phyloP scores from a whole-genome alignment of 1,284 basidiomycete genomes.

The Ceratobasidium sp. region DNA sequence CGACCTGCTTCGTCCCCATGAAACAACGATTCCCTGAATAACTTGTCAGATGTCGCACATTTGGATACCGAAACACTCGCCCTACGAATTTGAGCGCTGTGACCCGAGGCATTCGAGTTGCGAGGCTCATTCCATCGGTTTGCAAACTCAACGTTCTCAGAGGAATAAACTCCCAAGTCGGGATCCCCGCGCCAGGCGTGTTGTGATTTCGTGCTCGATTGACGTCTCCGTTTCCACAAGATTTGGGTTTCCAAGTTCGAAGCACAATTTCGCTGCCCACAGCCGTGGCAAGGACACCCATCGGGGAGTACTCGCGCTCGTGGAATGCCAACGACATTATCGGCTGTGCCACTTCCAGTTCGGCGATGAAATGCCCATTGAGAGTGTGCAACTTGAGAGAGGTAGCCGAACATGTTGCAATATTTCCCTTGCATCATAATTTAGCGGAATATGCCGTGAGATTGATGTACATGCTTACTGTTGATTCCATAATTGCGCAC shows the following conservation, averaged over 20 bases:
- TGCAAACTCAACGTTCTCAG: slow-evolving; percentile 65
- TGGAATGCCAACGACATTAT: slow-evolving; percentile 78
- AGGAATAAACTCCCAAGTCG: slow-evolving; percentile 73
- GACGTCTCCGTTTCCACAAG: not conserved
- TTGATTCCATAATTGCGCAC: slow-evolving; percentile 83
- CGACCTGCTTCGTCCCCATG: slow-evolving; percentile 39
- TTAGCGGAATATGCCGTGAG: slow-evolving; percentile 35
- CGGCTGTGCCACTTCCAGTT: slow-evolving; percentile 59
- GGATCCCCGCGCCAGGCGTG: slow-evolving; percentile 60
- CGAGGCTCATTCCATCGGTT: slow-evolving; percentile 47
- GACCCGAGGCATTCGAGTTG: slow-evolving; percentile 56
- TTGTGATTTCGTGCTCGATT: slow-evolving; percentile 62
- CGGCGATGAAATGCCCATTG: slow-evolving; percentile 75
- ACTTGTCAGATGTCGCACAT: not conserved
- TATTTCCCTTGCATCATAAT: slow-evolving; percentile 70
- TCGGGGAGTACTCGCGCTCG: slow-evolving; percentile 76
- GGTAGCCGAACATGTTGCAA: slow-evolving; percentile 76
- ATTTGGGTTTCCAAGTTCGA: slow-evolving; percentile 69
- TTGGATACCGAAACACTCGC: slow-evolving; percentile 50
- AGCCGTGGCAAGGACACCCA: slow-evolving; percentile 64
- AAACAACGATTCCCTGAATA: slow-evolving; percentile 38
- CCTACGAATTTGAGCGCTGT: slow-evolving; percentile 73
- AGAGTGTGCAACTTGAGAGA: slow-evolving; percentile 79
- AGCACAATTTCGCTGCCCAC: slow-evolving; percentile 67
- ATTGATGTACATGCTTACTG: slow-evolving; percentile 57